A percentile compares a stretch with the other conserved stretches of the same genome.
Evolutionary conservation across 768 basidiomycete genomes (phyloP).

Genomic region (Kwoniella sp.): DNA sequence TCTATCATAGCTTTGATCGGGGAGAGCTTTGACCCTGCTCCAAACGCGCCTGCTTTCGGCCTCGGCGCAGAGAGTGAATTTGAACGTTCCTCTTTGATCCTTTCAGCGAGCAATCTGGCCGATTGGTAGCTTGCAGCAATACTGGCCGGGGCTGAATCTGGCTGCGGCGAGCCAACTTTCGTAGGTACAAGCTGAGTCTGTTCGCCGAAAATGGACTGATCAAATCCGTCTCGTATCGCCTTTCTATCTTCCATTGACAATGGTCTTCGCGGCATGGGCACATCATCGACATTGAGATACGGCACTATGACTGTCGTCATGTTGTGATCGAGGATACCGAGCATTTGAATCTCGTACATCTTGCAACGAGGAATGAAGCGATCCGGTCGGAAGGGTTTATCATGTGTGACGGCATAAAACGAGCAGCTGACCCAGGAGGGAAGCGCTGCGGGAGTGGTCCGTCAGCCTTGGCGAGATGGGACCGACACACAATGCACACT

Average conservation of each 20-base stretch:
- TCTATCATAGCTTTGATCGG: constrained; percentile 23
- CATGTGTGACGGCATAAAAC: constrained; percentile 57
- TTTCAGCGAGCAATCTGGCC: constrained; percentile 38
- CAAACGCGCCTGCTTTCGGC: constrained; percentile 8
- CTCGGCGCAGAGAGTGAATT: constrained; percentile 14
- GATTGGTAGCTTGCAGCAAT: constrained; percentile 44
- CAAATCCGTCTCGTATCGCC: constrained; percentile 39
- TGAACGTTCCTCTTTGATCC: constrained; percentile 21
- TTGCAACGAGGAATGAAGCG: constrained; percentile 93
- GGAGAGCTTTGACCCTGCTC: constrained; percentile 12
- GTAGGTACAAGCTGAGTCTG: background rate
- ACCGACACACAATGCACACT: constrained; percentile 15
- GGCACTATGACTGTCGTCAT: constrained; percentile 88
- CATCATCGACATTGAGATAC: constrained; percentile 41
- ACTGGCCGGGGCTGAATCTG: constrained; percentile 20
- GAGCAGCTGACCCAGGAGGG: constrained; percentile 57
- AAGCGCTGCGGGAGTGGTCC: constrained; percentile 55
- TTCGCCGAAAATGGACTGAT: constrained; percentile 41
- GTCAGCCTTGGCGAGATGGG: background rate
- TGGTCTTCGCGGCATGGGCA: constrained; percentile 18
- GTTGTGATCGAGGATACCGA: constrained; percentile 87
- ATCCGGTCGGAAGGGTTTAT: constrained; percentile 58
- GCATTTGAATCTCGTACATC: constrained; percentile 96
- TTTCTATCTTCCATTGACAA: constrained; percentile 36
- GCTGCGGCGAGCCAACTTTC: constrained; percentile 11